Percentiles rank a stretch among this genome's conserved stretches.
phyloP scores from a whole-genome alignment of 768 basidiomycete species.

The Termitomyces sp. region DNA sequence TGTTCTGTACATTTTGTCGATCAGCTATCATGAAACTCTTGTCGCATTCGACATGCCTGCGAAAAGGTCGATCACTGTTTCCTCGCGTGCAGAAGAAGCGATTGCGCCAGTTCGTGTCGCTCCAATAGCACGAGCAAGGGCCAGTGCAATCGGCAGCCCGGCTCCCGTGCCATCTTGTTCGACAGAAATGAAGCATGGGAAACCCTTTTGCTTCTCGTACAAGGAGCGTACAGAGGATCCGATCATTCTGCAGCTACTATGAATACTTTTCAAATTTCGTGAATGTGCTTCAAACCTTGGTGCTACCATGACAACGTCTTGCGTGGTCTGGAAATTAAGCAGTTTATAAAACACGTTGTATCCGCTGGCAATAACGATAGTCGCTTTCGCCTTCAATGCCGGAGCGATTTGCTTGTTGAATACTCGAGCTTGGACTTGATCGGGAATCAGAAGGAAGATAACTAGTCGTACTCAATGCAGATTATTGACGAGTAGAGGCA shows the following conservation, averaged over 20 bases:
- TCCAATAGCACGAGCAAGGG: conserved; percentile 52
- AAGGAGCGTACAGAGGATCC: conserved; percentile 59
- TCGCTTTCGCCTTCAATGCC: conserved; percentile 38
- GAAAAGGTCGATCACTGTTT: conserved; percentile 61
- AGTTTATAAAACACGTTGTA: conserved; percentile 63
- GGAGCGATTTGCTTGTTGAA: conserved; percentile 53
- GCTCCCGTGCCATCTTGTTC: conserved; percentile 54
- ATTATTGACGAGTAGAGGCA: background rate
- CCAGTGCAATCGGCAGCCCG: conserved; percentile 40
- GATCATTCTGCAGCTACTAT: conserved; percentile 43
- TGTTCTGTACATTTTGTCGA: conserved; percentile 33
- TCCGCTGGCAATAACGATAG: conserved; percentile 56
- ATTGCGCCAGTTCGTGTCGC: conserved; percentile 62
- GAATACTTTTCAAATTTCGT: background rate
- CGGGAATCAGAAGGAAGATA: conserved; percentile 56
- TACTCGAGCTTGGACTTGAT: conserved; percentile 58
- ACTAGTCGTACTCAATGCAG: conserved; percentile 25
- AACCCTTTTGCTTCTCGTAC: conserved; percentile 54
- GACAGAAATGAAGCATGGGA: conserved; percentile 60
- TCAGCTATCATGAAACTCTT: background rate
- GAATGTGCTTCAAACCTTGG: conserved; percentile 35
- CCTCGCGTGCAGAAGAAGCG: conserved; percentile 54
- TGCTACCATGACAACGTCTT: conserved; percentile 64
- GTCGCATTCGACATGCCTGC: conserved; percentile 27
- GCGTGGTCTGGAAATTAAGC: conserved; percentile 43